phyloP scores from a whole-genome alignment of 805 yeast species.

The Saturnispora silvae region DNA sequence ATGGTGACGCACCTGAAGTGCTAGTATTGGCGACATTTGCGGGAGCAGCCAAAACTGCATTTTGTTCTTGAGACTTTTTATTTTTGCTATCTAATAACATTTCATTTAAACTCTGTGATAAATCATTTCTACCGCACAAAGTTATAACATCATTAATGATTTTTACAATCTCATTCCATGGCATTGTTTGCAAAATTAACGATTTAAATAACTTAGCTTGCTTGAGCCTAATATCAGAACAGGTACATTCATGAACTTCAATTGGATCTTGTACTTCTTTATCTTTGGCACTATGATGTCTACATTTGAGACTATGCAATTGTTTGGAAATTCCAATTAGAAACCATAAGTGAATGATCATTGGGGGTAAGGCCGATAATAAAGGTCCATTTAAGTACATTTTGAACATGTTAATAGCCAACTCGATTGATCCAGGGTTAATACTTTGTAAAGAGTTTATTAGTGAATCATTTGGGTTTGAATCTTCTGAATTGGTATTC shows the following conservation, averaged over 20 bases:
- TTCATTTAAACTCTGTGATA: conserved; percentile 10
- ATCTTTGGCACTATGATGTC: too few species aligned
- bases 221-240: too few species aligned
- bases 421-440: conserved; percentile 44
- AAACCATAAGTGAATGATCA: conserved; percentile 69
- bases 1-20: conserved; percentile 2
- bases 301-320: conserved; percentile 35
- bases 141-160: conserved; percentile 51
- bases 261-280: too few species aligned
- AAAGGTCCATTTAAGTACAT: conserved; percentile 64
- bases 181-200: conserved; percentile 32
- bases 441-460: background rate
- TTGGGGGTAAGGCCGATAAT: conserved; percentile 61
- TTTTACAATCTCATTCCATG: conserved; percentile 57
- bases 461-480: conserved; percentile 33
- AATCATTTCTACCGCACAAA: conserved; percentile 19
- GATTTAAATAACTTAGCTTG: conserved; percentile 38
- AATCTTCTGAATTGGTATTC: conserved; percentile 31
- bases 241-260: too few species aligned
- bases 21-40: background rate
- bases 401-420: conserved; percentile 56
- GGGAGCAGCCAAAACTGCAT: background rate
- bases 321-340: conserved; percentile 52
- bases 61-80: background rate
- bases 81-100: background rate